phyloP scores from a whole-genome alignment of 805 yeast species.

The Millerozyma acaciae region DNA sequence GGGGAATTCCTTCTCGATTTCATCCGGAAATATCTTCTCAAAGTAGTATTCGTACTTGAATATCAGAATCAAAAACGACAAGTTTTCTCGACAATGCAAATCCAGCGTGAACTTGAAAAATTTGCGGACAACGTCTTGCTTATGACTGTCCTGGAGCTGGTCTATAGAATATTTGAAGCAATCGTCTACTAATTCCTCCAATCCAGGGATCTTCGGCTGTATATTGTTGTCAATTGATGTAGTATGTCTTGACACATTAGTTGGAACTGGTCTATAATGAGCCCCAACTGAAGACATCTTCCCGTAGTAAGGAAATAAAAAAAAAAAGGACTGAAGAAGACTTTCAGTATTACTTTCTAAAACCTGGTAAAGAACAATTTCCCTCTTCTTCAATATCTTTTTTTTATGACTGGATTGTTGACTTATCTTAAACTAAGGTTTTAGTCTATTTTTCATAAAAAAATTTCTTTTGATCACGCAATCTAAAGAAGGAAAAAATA shows the following conservation, averaged over 20 bases:
- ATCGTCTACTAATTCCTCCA: constrained; percentile 31
- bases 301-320: too few species aligned
- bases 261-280: constrained; percentile 5
- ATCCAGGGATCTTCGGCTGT: constrained; percentile 7
- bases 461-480: constrained; percentile 5
- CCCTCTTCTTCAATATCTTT: neutral
- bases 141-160: constrained; percentile 12
- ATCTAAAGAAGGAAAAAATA: constrained; percentile 1
- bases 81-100: constrained; percentile 45
- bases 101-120: constrained; percentile 32
- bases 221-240: neutral
- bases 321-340: too few species aligned
- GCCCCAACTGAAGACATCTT: neutral
- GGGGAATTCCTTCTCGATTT: neutral
- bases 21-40: constrained; percentile 16
- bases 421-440: neutral
- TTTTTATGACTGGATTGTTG: neutral
- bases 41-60: constrained; percentile 44
- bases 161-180: constrained; percentile 25
- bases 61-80: constrained; percentile 42
- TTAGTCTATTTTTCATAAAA: too few species aligned
- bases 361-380: neutral
- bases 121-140: constrained; percentile 15
- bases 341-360: too few species aligned
- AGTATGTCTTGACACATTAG: constrained; percentile 1